Evolutionary conservation across 345 rosid species (phyloP), one percentile per base, ranked within the genome.

Genomic region (Salix arbutifolia): DNA sequence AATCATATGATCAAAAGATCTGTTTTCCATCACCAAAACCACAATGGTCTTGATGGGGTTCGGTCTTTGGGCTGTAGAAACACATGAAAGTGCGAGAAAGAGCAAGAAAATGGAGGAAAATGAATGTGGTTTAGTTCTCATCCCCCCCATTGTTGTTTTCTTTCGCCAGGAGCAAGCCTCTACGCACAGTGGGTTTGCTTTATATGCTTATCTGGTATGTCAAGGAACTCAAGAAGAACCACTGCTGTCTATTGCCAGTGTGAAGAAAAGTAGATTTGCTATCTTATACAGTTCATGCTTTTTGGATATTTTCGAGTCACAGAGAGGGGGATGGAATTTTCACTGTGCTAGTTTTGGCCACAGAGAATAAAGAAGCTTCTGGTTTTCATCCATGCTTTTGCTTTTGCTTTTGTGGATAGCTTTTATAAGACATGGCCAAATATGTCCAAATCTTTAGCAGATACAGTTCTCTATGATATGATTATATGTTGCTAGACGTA

Each of bases 1-100:
- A 40, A 94, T 81, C 90, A 94, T 90, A 72, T 91, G 97, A 68
- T 93, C 98, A 82, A 94, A 94, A 44, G 98, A 94, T 82, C 98
- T 88, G 77, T 94, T 94, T 78, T 94, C 98, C 91, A 94, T 84
- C 6, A 94, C 96, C 79, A 94, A 74, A 67, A 94, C 93, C 72
- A 94, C 98, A 56, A 94, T 81, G 50, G 93, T 91, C 81, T 92
- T 91, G 82, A 94, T 91, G 71, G 91, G 95, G 58, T 85, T 86
- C 69, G 78, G 77, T 18, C 85, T 83, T 33, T 85, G 90, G 25
- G 90, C 83, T 48, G 78, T 74, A 16, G 84, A 85, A 60, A 83
- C 79, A 76, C 84, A 82, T 21, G 84, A 87, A 9, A 87, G 76
- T 40, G 85, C 23, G n/a, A 90, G 86, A 74, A 85, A 77, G 68